A percentile compares a stretch with the other conserved stretches of the same genome.
Evolutionary conservation across 2,329 filamentous ascomycete species (phyloP).

Genomic region (Aspergillus japonicus): DNA sequence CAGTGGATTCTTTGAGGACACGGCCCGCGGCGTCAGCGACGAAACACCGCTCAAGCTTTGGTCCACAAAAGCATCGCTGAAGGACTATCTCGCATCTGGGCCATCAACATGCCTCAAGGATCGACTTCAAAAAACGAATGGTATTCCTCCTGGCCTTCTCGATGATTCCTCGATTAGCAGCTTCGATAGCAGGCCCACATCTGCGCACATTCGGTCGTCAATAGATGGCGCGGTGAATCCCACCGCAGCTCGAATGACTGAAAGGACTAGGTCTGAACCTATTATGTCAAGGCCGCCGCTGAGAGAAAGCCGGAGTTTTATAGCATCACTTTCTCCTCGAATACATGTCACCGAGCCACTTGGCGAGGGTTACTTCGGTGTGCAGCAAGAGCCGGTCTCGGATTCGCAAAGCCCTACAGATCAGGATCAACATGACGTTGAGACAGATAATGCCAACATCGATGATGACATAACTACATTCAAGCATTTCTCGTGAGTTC

Average conservation of each 20-base stretch:
- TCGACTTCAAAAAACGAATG: conserved; percentile 42
- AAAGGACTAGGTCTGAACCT: conserved; percentile 6
- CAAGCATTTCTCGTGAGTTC: background rate
- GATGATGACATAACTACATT: background rate
- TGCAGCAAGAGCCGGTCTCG: conserved; percentile 8
- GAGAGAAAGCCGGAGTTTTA: conserved; percentile 26
- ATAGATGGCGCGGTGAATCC: conserved; percentile 12
- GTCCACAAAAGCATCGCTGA: conserved; percentile 29
- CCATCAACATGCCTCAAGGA: conserved; percentile 57
- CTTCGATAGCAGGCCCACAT: conserved; percentile 29
- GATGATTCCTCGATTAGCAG: conserved; percentile 34
- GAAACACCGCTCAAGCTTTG: conserved; percentile 35
- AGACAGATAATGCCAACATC: background rate
- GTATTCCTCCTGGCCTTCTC: conserved; percentile 22
- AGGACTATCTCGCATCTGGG: conserved; percentile 56
- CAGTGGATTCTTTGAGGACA: conserved; percentile 64
- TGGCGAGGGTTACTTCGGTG: conserved; percentile 22
- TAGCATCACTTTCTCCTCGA: conserved; percentile 23
- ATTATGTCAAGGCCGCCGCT: conserved; percentile 21
- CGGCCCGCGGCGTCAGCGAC: conserved; percentile 52
- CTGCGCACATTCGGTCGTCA: conserved; percentile 16
- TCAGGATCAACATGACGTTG: conserved; percentile 6
- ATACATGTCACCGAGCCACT: conserved; percentile 32
- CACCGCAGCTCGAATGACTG: background rate
- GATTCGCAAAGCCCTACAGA: conserved; percentile 1